Evolutionary conservation across 768 basidiomycete species (phyloP).

Genomic region (Mycena alexandri): DNA sequence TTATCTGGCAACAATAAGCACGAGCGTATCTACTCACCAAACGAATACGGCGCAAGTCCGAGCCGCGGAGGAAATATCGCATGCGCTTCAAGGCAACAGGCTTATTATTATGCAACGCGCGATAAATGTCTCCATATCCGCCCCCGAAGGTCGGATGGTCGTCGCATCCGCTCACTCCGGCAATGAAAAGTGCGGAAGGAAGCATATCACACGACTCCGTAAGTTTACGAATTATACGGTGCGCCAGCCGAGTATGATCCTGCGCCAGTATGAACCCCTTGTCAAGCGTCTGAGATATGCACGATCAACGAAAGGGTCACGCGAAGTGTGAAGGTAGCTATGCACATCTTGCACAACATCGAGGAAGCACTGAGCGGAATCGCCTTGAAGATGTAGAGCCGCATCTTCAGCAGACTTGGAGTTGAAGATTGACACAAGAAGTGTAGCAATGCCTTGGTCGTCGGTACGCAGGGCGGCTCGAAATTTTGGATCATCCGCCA

Average conservation of each 20-base stretch:
- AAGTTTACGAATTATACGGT: constrained; percentile 14
- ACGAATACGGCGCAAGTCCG: constrained; percentile 9
- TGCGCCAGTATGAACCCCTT: neutral
- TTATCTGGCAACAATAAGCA: neutral
- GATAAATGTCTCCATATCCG: constrained; percentile 38
- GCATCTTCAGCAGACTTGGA: constrained; percentile 1
- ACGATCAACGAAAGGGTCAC: too few species aligned
- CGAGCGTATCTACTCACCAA: neutral
- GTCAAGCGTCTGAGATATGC: neutral
- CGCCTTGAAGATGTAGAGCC: constrained; percentile 9
- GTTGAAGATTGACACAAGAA: constrained; percentile 2
- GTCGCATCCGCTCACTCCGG: neutral
- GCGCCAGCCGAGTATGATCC: constrained; percentile 8
- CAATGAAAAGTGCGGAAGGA: constrained; percentile 13
- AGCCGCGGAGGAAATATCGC: neutral
- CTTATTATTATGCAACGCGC: constrained; percentile 15
- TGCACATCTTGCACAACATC: constrained; percentile 22
- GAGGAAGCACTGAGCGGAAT: constrained; percentile 16
- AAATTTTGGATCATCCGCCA: neutral
- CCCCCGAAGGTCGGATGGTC: constrained; percentile 28
- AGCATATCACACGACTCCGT: constrained; percentile 8
- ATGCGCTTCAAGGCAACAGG: constrained; percentile 11
- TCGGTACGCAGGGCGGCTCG: neutral
- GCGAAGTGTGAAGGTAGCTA: neutral
- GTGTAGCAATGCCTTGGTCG: neutral